phyloP scores from a whole-genome alignment of 805 yeast species.

The Pichia sporocuriosa region DNA sequence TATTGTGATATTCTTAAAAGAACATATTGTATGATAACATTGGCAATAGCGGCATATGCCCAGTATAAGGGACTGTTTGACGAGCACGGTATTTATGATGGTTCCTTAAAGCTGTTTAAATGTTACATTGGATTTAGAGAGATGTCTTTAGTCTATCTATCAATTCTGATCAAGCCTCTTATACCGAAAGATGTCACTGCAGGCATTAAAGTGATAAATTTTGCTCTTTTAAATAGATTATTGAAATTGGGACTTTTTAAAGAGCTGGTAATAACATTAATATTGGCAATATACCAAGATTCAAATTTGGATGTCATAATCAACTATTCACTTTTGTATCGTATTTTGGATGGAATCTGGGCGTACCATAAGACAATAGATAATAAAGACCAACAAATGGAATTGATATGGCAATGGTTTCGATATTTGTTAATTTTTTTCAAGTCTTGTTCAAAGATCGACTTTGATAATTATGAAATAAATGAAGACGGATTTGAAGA shows the following conservation, averaged over 20 bases:
- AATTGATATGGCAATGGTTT: conserved; percentile 25
- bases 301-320: conserved; percentile 24
- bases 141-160: conserved; percentile 18
- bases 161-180: conserved; percentile 18
- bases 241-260: conserved; percentile 20
- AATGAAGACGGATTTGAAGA: conserved; percentile 40
- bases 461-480: conserved; percentile 40
- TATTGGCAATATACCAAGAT: conserved; percentile 27
- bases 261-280: conserved; percentile 22
- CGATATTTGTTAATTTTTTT: conserved; percentile 33
- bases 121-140: conserved; percentile 25
- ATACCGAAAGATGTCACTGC: conserved; percentile 1
- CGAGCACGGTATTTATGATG: conserved; percentile 24
- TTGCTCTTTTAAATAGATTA: conserved; percentile 16
- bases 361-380: conserved; percentile 12
- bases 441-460: conserved; percentile 44
- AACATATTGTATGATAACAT: conserved; percentile 22
- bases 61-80: conserved; percentile 22
- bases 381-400: conserved; percentile 17
- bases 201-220: conserved; percentile 10
- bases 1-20: conserved; percentile 21
- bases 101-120: conserved; percentile 19
- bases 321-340: conserved; percentile 21
- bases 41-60: conserved; percentile 22
- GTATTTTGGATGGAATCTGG: conserved; percentile 22